Conservation (phyloP, 176 grass and related monocot species). For the Microstegium vimineum region DNA sequence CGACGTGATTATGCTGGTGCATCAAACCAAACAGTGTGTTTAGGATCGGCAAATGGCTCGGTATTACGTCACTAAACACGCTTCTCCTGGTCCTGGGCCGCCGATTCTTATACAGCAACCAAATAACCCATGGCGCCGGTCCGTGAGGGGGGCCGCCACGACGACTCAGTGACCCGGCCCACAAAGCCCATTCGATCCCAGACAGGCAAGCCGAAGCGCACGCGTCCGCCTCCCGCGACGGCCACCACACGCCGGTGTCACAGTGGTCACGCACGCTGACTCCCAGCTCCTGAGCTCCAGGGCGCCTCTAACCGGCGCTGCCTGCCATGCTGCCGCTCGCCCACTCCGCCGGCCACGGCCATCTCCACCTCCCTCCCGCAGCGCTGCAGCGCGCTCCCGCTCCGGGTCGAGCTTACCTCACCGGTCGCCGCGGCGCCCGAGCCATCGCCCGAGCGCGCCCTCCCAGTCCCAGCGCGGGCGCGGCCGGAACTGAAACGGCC, state of each 20-base stretch:
- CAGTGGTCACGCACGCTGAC: background rate
- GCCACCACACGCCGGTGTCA: background rate
- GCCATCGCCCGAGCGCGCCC: slow-evolving; percentile 17
- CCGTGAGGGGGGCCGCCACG: no score
- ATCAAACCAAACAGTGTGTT: no score
- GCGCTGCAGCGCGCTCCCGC: background rate
- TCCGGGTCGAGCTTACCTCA: background rate
- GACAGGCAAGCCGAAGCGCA: no score
- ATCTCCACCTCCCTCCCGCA: background rate
- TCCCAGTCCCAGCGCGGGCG: background rate
- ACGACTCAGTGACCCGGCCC: no score
- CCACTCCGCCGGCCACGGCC: background rate
- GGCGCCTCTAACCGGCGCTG: background rate
- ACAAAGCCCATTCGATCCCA: no score
- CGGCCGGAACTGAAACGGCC: background rate
- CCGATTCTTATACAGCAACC: no score
- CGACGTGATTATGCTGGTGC: no score
- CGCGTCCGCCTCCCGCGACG: background rate
- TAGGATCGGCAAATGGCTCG: no score
- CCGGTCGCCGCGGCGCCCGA: background rate
- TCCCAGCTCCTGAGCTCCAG: background rate
- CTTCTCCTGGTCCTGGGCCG: no score
- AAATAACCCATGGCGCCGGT: no score
- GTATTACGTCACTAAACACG: no score
- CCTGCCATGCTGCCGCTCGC: slow-evolving; percentile 29